These are phyloP conservation scores for Lepidium africanum DNA, from an alignment of 345 rosid genomes.

Conservation along the genomic window DNA sequence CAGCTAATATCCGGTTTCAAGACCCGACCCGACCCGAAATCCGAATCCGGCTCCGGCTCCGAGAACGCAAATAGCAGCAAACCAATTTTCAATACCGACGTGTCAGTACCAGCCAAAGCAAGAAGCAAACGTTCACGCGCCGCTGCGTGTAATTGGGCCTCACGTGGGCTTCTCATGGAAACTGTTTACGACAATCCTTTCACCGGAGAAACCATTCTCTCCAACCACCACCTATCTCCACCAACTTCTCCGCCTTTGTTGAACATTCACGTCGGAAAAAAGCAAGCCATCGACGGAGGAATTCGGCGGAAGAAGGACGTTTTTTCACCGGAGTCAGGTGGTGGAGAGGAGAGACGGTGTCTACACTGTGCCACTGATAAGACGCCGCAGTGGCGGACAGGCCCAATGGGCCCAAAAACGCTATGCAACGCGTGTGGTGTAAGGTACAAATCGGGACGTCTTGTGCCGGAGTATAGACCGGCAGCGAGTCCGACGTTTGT, in stretches of 20 bases:
- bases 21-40: slow-evolving; percentile 43
- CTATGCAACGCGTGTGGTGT: slow-evolving; percentile 80
- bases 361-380: slow-evolving; percentile 29
- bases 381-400: slow-evolving; percentile 34
- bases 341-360: slow-evolving; percentile 31
- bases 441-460: slow-evolving; percentile 30
- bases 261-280: slow-evolving; percentile 1
- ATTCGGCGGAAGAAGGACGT: slow-evolving; percentile 31
- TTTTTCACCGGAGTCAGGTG: slow-evolving; percentile 13
- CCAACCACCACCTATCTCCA: slow-evolving; percentile 25
- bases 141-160: slow-evolving; percentile 77
- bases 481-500: slow-evolving; percentile 34
- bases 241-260: slow-evolving; percentile 9
- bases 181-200: slow-evolving; percentile 57
- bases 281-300: slow-evolving; percentile 13
- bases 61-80: slow-evolving; percentile 11
- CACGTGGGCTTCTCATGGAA: slow-evolving; percentile 54
- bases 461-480: slow-evolving; percentile 32
- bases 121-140: slow-evolving; percentile 93
- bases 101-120: slow-evolving; percentile 84
- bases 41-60: slow-evolving; percentile 33
- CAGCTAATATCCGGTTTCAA: slow-evolving; percentile 71
- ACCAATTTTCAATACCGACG: slow-evolving; percentile 37
- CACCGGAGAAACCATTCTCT: slow-evolving; percentile 57
- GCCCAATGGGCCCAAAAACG: slow-evolving; percentile 35